A percentile compares a stretch with the other conserved stretches of the same genome.
Conservation (phyloP, 345 rosid genomes). For the Lumnitzera littorea region DNA sequence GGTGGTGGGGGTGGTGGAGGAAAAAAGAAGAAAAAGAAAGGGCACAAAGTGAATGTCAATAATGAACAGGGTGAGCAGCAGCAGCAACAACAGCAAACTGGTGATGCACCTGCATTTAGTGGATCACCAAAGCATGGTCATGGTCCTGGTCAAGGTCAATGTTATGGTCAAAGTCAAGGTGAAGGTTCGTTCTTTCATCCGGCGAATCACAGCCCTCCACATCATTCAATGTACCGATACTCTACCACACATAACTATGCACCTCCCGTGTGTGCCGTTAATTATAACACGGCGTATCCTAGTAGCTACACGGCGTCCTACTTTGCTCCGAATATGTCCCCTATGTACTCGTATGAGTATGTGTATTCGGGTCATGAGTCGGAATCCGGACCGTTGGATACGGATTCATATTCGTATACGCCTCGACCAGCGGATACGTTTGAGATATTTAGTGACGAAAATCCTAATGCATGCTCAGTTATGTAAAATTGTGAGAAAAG, state of each 20-base stretch:
- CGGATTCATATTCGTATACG: slow-evolving; percentile 15
- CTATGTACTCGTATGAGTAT: slow-evolving; percentile 32
- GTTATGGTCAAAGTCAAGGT: slow-evolving; percentile 13
- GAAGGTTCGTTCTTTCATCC: slow-evolving; percentile 9
- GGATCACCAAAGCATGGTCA: slow-evolving; percentile 17
- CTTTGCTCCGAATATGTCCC: slow-evolving; percentile 23
- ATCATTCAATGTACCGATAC: slow-evolving; percentile 23
- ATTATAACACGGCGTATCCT: slow-evolving; percentile 43
- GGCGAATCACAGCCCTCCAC: slow-evolving; percentile 35
- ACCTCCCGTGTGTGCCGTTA: slow-evolving; percentile 38
- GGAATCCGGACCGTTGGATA: slow-evolving; percentile 23
- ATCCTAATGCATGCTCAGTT: slow-evolving; percentile 74
- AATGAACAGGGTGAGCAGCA: slow-evolving; percentile 58
- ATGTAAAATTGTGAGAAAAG: slow-evolving; percentile 32
- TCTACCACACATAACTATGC: slow-evolving; percentile 26
- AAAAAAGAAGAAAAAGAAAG: slow-evolving; percentile 68
- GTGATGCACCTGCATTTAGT: slow-evolving; percentile 17
- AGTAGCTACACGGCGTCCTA: slow-evolving; percentile 25
- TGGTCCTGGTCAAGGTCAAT: background rate
- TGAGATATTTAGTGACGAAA: slow-evolving; percentile 81
- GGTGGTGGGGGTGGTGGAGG: slow-evolving; percentile 18
- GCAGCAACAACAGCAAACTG: slow-evolving; percentile 16
- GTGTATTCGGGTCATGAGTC: slow-evolving; percentile 8
- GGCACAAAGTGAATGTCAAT: slow-evolving; percentile 33
- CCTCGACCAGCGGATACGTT: slow-evolving; percentile 47